phyloP scores from a whole-genome alignment of 129 eudicot species.

The Flaveria linearis region DNA sequence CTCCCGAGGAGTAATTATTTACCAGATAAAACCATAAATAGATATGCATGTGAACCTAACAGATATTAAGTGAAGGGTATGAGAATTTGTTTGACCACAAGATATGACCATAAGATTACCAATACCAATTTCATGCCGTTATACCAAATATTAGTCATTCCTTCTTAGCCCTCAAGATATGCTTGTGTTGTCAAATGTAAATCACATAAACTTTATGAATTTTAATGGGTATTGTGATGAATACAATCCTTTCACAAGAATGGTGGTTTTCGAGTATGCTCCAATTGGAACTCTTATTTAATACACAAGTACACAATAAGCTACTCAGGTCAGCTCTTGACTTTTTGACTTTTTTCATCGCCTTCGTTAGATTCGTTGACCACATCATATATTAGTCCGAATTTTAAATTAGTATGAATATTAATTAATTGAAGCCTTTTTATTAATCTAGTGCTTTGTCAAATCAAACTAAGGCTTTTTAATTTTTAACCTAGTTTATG shows the following conservation, averaged over 20 bases:
- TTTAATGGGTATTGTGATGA: constrained; percentile 83
- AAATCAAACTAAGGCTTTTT: constrained; percentile 14
- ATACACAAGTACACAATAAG: constrained; percentile 60
- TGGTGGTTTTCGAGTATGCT: constrained; percentile 95
- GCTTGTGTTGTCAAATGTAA: constrained; percentile 52
- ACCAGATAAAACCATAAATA: no score
- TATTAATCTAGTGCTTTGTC: constrained; percentile 14
- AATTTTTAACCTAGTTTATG: not conserved
- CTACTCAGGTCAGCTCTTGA: constrained; percentile 3
- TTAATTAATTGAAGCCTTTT: not conserved
- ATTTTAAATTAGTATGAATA: constrained; percentile 7
- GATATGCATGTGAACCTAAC: no score
- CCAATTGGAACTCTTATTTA: constrained; percentile 86
- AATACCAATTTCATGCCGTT: no score
- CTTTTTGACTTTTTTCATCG: constrained; percentile 5
- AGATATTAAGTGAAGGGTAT: no score
- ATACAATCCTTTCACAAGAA: constrained; percentile 77
- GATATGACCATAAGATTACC: no score
- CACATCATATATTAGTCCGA: not conserved
- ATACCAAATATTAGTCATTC: no score
- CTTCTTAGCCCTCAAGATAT: no score
- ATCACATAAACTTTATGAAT: constrained; percentile 86
- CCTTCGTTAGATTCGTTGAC: not conserved
- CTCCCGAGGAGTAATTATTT: no score
- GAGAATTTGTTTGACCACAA: no score